Conservation (phyloP, 2,329 filamentous ascomycete genomes). For the Aspergillus hiratsukae region DNA sequence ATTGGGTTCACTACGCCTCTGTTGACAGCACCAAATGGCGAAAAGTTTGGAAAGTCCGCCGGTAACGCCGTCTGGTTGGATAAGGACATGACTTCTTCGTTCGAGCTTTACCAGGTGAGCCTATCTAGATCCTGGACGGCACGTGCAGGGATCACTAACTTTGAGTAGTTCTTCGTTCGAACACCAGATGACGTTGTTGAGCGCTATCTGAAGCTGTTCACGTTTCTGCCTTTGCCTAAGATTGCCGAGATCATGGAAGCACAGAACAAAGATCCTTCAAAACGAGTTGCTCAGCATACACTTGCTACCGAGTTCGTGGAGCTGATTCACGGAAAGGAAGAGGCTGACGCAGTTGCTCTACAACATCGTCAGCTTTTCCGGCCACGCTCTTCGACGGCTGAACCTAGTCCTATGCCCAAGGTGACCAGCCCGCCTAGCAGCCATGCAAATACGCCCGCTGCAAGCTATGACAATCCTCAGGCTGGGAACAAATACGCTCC, state of each 20-base stretch:
- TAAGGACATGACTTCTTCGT: slow-evolving; percentile 69
- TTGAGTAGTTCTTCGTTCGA: slow-evolving; percentile 70
- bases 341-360: slow-evolving; percentile 59
- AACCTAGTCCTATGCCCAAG: slow-evolving; percentile 28
- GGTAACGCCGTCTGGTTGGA: slow-evolving; percentile 95
- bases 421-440: slow-evolving; percentile 14
- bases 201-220: slow-evolving; percentile 80
- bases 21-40: slow-evolving; percentile 76
- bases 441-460: slow-evolving; percentile 17
- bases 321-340: slow-evolving; percentile 67
- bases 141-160: slow-evolving; percentile 14
- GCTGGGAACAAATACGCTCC: slow-evolving; percentile 37
- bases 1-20: slow-evolving; percentile 89
- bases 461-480: slow-evolving; percentile 26
- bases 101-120: slow-evolving; percentile 73
- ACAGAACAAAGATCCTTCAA: slow-evolving; percentile 63
- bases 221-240: slow-evolving; percentile 70
- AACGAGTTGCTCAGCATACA: slow-evolving; percentile 74
- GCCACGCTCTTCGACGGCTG: slow-evolving; percentile 28
- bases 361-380: slow-evolving; percentile 51
- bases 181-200: slow-evolving; percentile 78
- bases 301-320: slow-evolving; percentile 78
- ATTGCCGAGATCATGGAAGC: slow-evolving; percentile 65
- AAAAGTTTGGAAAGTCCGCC: slow-evolving; percentile 91
- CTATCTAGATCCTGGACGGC: not conserved